These are phyloP conservation scores for Haplosporangium gracile DNA, from an alignment of 192 early-diverging fungal genomes.

Conservation along the genomic window DNA sequence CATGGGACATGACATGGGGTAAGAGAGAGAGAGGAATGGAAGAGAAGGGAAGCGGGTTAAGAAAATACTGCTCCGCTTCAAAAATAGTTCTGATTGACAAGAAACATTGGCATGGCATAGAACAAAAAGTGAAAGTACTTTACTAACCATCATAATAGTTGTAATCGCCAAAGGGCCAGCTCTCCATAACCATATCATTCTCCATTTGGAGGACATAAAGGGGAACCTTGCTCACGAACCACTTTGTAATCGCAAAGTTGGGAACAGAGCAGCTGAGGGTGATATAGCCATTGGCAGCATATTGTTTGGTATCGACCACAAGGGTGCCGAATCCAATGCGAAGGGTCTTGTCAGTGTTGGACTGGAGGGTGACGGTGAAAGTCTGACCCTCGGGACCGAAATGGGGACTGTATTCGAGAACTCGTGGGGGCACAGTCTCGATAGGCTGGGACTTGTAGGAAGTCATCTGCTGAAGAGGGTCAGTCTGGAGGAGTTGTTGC, in stretches of 20 bases:
- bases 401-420: conserved; percentile 61
- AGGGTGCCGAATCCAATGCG: conserved; percentile 63
- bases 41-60: not conserved
- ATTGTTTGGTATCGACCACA: conserved; percentile 64
- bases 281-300: conserved; percentile 55
- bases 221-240: conserved; percentile 58
- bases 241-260: conserved; percentile 58
- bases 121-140: not conserved
- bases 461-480: conserved; percentile 12
- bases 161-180: conserved; percentile 60
- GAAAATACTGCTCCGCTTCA: not conserved
- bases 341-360: conserved; percentile 39
- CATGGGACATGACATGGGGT: not conserved
- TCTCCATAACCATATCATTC: conserved; percentile 58
- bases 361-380: conserved; percentile 57
- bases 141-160: conserved; percentile 55
- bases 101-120: not conserved
- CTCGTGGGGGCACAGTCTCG: conserved; percentile 30
- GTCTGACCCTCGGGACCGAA: conserved; percentile 55
- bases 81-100: not conserved
- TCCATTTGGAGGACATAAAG: conserved; percentile 60
- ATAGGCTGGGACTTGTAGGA: conserved; percentile 11
- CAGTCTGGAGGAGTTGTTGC: conserved; percentile 3
- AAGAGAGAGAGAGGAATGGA: not conserved
- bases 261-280: conserved; percentile 62